Conservation (phyloP, 1,284 basidiomycete genomes). For the Chondrostereum purpureum region DNA sequence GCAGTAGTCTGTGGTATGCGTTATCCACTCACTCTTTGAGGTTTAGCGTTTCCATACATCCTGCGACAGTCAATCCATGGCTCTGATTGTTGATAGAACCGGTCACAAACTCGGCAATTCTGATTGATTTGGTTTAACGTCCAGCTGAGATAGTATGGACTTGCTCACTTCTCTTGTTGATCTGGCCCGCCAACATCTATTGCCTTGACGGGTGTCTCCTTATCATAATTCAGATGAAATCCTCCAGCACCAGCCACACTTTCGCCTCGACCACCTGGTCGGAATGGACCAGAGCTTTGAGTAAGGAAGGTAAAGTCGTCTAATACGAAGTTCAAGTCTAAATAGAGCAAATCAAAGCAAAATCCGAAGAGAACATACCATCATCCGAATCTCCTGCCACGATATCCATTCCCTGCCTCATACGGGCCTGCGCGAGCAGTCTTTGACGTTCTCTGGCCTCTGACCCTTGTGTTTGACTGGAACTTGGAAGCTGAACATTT, state of each 20-base stretch:
- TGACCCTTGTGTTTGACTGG: no score
- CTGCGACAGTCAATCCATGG: slow-evolving; percentile 42
- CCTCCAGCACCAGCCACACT: slow-evolving; percentile 12
- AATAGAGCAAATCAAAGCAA: neutral
- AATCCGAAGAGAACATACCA: neutral
- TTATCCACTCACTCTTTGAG: slow-evolving; percentile 34
- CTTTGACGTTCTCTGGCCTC: no score
- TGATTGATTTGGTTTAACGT: slow-evolving; percentile 18
- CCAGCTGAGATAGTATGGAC: neutral
- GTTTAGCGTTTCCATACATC: slow-evolving; percentile 44
- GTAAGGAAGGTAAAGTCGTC: neutral
- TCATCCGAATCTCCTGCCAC: neutral
- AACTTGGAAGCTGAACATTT: neutral
- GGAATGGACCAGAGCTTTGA: neutral
- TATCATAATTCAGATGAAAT: slow-evolving; percentile 39
- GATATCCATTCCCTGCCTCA: neutral
- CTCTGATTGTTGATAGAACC: slow-evolving; percentile 48
- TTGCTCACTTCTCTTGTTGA: slow-evolving; percentile 33
- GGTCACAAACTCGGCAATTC: slow-evolving; percentile 56
- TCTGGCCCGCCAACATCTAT: slow-evolving; percentile 43
- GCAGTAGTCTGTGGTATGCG: neutral
- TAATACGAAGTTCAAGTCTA: slow-evolving; percentile 1
- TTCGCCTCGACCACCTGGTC: neutral
- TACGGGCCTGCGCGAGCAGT: neutral
- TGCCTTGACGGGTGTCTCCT: slow-evolving; percentile 32